A percentile compares a stretch with the other conserved stretches of the same genome.
Evolutionary conservation across 495 filamentous ascomycete genomes (phyloP).

Genomic region (Tuber umbilicatum): DNA sequence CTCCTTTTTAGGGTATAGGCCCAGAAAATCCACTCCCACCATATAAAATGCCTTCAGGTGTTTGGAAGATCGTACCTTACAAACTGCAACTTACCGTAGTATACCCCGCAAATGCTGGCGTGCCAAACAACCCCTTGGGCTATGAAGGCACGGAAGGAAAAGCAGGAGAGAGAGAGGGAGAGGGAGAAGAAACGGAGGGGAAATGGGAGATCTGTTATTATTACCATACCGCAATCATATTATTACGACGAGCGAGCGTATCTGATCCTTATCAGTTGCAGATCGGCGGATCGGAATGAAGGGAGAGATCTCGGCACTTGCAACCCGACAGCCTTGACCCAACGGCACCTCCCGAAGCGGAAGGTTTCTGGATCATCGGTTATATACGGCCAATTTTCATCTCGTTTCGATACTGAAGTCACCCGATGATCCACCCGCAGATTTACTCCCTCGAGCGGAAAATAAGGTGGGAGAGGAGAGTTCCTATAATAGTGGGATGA

Average conservation of each 20-base stretch:
- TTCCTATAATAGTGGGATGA: not conserved
- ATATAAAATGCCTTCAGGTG: no score
- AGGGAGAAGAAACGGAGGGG: no score
- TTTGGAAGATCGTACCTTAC: no score
- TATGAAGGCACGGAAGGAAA: not conserved
- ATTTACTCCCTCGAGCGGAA: not conserved
- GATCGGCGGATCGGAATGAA: not conserved
- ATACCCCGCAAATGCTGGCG: no score
- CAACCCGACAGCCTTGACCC: no score
- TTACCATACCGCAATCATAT: not conserved
- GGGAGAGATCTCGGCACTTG: not conserved
- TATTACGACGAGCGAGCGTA: not conserved
- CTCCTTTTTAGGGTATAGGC: no score
- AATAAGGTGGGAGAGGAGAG: not conserved
- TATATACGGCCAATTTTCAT: not conserved
- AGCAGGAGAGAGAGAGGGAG: not conserved
- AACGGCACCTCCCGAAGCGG: not conserved
- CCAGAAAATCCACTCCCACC: no score
- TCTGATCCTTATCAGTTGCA: slow-evolving; percentile 1
- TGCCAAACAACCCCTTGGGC: no score
- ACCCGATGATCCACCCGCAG: not conserved
- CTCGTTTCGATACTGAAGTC: not conserved
- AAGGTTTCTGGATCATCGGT: not conserved
- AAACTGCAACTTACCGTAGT: no score
- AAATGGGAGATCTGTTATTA: not conserved